Base-by-base conservation (phyloP, 1,139 yeast species). In the Protomyces lactucae-debilis region DNA sequence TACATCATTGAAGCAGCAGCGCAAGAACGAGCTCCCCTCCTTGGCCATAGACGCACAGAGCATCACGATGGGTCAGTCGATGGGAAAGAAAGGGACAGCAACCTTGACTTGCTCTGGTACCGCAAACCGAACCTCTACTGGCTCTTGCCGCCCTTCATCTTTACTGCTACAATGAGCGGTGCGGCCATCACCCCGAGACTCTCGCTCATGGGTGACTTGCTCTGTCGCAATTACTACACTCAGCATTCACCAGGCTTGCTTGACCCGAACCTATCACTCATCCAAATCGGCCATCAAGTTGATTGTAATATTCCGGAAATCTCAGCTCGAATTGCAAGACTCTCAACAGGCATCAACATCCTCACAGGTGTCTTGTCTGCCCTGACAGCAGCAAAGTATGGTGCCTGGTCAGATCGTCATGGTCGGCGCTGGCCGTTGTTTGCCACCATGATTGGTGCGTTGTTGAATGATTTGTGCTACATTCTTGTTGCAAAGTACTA, bases 161-260 rank as follows among this genome's bases (percentile, higher is more conserved):
- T 68, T 16, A 52, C 67, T 16, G 68, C 69, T 3, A 25, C 64
- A 35, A 43, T 66, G 16, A 55, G 48, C 25, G 70, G 69, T 48
- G 69, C 66, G 65, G 59, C 64, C 40, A 64, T 68, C 56, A 68
- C 69, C 12, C 69, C 70, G 14, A 54, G 66, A 55, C 51, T 68
- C 16, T 61, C 66, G 14, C 65, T 68, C 9, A 48, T 68, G 16
- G 46, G 67, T 25, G 12, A 51, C 8, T 45, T 68, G 14, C 35
- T 68, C 46, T 68, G 70, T 64, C 64, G 67, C 18, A 54, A 54
- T 6, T 60, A 64, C 51, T 67, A 65, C 37, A 53, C 67, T 10
- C 52, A 45, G 46, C 52, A 51, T 21, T 32, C 60, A 45, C 14
- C 48, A 43, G 14, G 65, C 28, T 35, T 53, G 14, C 32, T 36